Conservation (phyloP, 306 rosid genomes). For the Acacia acuminata region DNA sequence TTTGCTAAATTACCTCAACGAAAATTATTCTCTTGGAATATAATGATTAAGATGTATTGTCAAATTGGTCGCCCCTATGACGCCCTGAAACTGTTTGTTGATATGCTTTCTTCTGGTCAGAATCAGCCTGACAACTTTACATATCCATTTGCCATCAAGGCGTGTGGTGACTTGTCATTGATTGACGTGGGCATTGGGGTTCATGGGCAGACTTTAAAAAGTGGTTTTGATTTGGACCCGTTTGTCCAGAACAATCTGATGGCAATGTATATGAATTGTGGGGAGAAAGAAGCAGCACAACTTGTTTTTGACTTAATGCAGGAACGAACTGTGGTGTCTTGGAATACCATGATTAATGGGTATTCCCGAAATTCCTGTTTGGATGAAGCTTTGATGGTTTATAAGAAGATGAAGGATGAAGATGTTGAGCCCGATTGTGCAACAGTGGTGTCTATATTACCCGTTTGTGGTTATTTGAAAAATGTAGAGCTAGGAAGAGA, state of each 20-base stretch:
- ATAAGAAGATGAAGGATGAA: conserved; percentile 59
- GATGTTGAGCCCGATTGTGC: conserved; percentile 72
- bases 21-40: conserved; percentile 55
- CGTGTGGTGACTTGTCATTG: conserved; percentile 57
- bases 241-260: conserved; percentile 75
- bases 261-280: conserved; percentile 80
- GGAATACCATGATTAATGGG: conserved; percentile 86
- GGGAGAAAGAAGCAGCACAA: conserved; percentile 54
- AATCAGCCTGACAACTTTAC: conserved; percentile 63
- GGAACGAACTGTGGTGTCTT: conserved; percentile 68
- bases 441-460: conserved; percentile 77
- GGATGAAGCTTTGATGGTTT: conserved; percentile 53
- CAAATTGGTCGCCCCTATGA: conserved; percentile 45
- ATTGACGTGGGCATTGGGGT: conserved; percentile 53
- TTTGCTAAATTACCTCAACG: conserved; percentile 55
- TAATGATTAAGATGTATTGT: conserved; percentile 57
- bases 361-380: conserved; percentile 56
- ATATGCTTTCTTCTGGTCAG: conserved; percentile 51
- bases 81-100: conserved; percentile 58
- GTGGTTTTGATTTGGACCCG: conserved; percentile 47
- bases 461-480: conserved; percentile 66
- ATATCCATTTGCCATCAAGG: conserved; percentile 71
- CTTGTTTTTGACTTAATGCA: conserved; percentile 60
- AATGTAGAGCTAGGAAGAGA: conserved; percentile 54
- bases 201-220: conserved; percentile 62